phyloP scores from a whole-genome alignment of 148 eudicot species.

The Silene uniflora region DNA sequence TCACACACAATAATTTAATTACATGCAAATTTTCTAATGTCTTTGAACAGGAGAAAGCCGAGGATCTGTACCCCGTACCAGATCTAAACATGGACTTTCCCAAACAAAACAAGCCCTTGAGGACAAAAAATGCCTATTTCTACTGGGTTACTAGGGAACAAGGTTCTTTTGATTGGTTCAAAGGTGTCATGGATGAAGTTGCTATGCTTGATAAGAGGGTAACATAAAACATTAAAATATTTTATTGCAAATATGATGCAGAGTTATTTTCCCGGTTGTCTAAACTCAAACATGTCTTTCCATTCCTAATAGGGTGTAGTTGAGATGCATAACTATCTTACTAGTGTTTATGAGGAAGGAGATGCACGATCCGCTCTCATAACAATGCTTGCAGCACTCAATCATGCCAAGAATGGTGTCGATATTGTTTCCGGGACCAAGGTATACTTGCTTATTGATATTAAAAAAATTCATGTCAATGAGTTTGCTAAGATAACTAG shows the following conservation, averaged over 20 bases:
- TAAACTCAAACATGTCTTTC: constrained; percentile 1
- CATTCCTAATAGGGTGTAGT: constrained; percentile 61
- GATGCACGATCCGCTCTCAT: constrained; percentile 98
- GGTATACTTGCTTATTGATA: constrained; percentile 34
- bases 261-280: background rate
- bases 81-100: constrained; percentile 35
- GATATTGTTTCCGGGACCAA: constrained; percentile 95
- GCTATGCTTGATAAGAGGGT: constrained; percentile 94
- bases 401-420: constrained; percentile 96
- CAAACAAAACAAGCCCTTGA: constrained; percentile 48
- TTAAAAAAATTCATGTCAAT: no score
- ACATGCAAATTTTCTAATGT: background rate
- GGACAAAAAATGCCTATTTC: constrained; percentile 91
- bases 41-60: constrained; percentile 30
- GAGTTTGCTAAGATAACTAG: no score
- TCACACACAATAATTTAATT: no score
- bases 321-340: constrained; percentile 96
- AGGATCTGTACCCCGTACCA: constrained; percentile 44
- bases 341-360: constrained; percentile 97
- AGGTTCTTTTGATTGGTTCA: constrained; percentile 99
- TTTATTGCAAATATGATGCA: background rate
- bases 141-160: constrained; percentile 98
- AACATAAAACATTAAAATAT: constrained; percentile 9
- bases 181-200: constrained; percentile 97
- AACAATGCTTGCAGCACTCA: constrained; percentile 97